Evolutionary conservation across 2,329 filamentous ascomycete species (phyloP), one percentile per base, ranked within the genome.

Genomic region (Calonectria ilicicola): DNA sequence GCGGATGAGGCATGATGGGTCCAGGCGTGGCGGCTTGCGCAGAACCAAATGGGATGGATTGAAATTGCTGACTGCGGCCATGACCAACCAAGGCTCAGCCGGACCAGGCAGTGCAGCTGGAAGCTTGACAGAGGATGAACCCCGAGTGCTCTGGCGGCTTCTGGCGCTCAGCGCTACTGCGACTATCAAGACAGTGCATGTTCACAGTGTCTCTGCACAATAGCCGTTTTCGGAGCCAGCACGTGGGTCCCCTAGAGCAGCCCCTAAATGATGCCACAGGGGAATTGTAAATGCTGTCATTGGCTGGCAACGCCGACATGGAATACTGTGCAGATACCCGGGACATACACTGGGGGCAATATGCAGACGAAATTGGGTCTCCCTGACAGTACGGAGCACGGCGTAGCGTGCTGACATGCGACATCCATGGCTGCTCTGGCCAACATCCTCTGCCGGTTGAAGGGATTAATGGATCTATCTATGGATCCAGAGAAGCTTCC

Each of bases 301-400:
- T 78, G 76, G 70, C 51, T 40, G 51, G 51, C 38, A 19, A 23
- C 35, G 60, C 40, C 14, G 65, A 27, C 15, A 17, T 29, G 51
- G 23, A 53, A 64, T 67, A 76, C 74, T 65, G 75, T 76, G 75
- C 69, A 69, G 65, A 58, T 51, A 27, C 15, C 35, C 23, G 21
- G 12, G 56, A n/a, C n/a, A 32, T 47, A 58, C 53, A 75, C 71
- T 68, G 69, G 65, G 65, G 27, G 42, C 29, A 71, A 27, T 69
- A 63, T 65, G 69, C 65, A 77, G 72, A 75, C 77, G 77, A 79
- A 74, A 79, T 79, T 79, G 63, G 73, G 58, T 56, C 66, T 32
- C 40, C 32, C 5, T 29, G 23, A 29, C 58, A 27, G 40, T 63
- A 42, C 38, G 58, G 17, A 62, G 40, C 40, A 32, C 40, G 17